A percentile compares a stretch with the other conserved stretches of the same genome.
Evolutionary conservation across 2,329 filamentous ascomycete genomes (phyloP).

Genomic region (Blastomyces silverae): DNA sequence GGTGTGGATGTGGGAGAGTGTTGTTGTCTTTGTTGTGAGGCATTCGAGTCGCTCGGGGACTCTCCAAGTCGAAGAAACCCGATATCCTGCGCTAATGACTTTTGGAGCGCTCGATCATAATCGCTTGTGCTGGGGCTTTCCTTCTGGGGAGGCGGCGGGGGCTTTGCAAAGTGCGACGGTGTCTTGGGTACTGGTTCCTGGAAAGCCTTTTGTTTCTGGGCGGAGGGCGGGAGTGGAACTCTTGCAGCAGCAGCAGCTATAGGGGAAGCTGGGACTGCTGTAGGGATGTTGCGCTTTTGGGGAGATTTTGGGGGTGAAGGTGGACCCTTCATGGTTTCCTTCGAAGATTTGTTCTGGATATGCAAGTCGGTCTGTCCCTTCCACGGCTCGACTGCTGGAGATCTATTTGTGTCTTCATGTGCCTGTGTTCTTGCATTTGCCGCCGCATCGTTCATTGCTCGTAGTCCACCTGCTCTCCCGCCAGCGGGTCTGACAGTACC

Average conservation of each 20-base stretch:
- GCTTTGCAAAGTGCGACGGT: constrained; percentile 42
- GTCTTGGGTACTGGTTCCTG: constrained; percentile 44
- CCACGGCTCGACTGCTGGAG: constrained; percentile 2
- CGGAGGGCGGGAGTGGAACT: constrained; percentile 55
- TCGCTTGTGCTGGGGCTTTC: constrained; percentile 37
- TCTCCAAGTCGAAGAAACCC: constrained; percentile 36
- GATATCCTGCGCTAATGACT: constrained; percentile 38
- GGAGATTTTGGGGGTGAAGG: constrained; percentile 21
- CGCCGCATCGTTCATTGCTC: constrained; percentile 71
- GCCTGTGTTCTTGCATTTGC: constrained; percentile 64
- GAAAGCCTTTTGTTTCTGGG: constrained; percentile 48
- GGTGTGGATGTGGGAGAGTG: constrained; percentile 7
- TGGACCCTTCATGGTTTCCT: constrained; percentile 10
- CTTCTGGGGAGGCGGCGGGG: constrained; percentile 27
- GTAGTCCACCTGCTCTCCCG: constrained; percentile 56
- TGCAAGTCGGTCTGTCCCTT: background rate
- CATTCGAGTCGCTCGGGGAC: constrained; percentile 23
- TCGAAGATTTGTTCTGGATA: constrained; percentile 8
- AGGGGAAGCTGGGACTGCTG: constrained; percentile 26
- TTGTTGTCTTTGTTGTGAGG: constrained; percentile 19
- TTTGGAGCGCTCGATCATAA: constrained; percentile 39
- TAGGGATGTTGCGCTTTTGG: constrained; percentile 45
- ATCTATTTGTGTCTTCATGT: constrained; percentile 42
- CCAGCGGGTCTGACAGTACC: constrained; percentile 82
- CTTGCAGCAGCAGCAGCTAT: constrained; percentile 57